Evolutionary conservation across 2,329 filamentous ascomycete genomes (phyloP), one percentile per base, ranked within the genome.

Genomic region (Stromatinia cepivora): DNA sequence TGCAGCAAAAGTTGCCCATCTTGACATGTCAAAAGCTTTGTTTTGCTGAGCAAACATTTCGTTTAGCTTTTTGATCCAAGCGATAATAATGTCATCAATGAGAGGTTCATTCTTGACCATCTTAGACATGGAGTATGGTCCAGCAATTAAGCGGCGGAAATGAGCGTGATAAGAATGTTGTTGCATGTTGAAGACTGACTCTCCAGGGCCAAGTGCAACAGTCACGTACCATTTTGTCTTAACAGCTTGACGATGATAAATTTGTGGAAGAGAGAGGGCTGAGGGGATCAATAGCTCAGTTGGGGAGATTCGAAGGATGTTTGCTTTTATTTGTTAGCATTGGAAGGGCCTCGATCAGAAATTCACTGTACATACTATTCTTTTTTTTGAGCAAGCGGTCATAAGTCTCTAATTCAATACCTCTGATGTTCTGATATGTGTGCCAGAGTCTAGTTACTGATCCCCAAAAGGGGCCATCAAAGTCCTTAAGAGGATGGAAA

Each of bases 171-270:
- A 78, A 66, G 80, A 80, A 58, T 83, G 80, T 58, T 85, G 82
- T 70, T 84, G 83, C 82, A 87, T 87, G 69, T 87, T 87, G 77
- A 89, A 87, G 8, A 88, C 73, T 1, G 81, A 82, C 70, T 87
- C 86, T 6, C 80, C 82, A 68, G 84, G 82, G 22, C 86, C 86
- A 72, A 88, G 87, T 34, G 81, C 84, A 28, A 85, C 86, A 0
- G 85, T 84, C 70, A 87, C 85, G 75, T 88, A 88, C 76, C 87
- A 83, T 62, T 85, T 81, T 1, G 84, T 84, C 75, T 88, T 89
- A 77, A 86, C 81, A 7, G 83, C 85, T 71, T 84, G 80, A 31
- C 85, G 82, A 66, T 81, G 80, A 77, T 88, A 89, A 36, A 89
- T 83, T 20, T 82, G 80, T 0, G 86, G 86, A 2, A 88, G 80